Evolutionary conservation across 148 eudicot species (phyloP).

Genomic region (Amaranthus palmeri): DNA sequence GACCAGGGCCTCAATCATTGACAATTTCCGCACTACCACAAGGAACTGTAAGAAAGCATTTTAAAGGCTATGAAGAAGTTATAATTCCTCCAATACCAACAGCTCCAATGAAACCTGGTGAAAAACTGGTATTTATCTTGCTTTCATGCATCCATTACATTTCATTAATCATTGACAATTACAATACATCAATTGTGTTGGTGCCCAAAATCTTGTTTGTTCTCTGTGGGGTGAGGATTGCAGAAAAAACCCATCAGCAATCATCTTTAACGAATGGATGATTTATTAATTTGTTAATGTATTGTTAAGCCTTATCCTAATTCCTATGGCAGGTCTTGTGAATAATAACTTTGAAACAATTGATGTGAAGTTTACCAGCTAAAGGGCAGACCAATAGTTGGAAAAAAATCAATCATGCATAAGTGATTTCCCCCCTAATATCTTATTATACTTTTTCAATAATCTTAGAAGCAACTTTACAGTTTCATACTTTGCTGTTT

Average conservation of each 20-base stretch:
- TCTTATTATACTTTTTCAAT: no score
- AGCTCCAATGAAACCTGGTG: slow-evolving; percentile 91
- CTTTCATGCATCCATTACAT: neutral
- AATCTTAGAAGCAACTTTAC: no score
- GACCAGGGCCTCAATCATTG: slow-evolving; percentile 48
- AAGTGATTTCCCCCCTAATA: neutral
- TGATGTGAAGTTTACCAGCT: neutral
- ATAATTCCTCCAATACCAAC: slow-evolving; percentile 80
- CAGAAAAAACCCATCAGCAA: neutral
- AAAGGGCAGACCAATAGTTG: neutral
- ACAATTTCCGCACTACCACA: slow-evolving; percentile 80
- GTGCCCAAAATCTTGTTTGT: neutral
- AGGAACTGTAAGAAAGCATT: slow-evolving; percentile 87
- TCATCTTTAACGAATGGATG: neutral
- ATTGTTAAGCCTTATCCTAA: no score
- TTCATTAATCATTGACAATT: neutral
- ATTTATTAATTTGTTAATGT: neutral
- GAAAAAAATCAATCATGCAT: neutral
- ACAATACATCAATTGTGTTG: neutral
- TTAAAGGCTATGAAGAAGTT: slow-evolving; percentile 97
- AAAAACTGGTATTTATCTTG: slow-evolving; percentile 60
- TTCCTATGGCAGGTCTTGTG: neutral
- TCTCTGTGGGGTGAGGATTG: neutral
- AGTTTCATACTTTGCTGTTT: no score
- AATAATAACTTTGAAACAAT: neutral